Base-by-base conservation (phyloP, 176 grass and related monocot genomes). In the Hyparrhenia diplandra region DNA sequence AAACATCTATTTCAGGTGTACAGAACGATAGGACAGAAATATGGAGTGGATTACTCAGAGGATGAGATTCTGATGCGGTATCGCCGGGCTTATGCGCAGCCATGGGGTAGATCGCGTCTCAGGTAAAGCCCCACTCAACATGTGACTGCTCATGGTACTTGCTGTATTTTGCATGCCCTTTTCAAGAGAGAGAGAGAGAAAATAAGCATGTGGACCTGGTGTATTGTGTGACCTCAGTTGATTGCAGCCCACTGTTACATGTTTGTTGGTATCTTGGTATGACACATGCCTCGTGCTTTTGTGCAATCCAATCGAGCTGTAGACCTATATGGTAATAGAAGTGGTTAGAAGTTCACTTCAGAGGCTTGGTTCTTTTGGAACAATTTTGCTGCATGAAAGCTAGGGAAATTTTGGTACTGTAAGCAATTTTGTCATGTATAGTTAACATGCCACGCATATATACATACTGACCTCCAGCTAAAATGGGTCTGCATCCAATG, bases 71-170 rank as follows among this genome's bases (percentile, higher is more conserved):
- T 99, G 74, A 80, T 58, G 71, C 81, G 93, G 39, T 99, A 99
- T 75, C 67, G 93, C 0, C 46, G 77, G 83, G 90, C 90, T 0
- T 95, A 99, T 68, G 76, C 88, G 30, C 90, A 93, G 30, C 96
- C 96, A 21, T 99, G 96, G 96, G 96, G 88, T 34, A 87, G 83
- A 93, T 99, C 96, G 30, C 77, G 93, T 5, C 77, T 99, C 61
- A 99, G 96, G 96, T 99, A 71, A 58, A 58, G n/a, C n/a, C 40
- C 1, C 47, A 54, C 49, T 68, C 59, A 37, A 31, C 39, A 67
- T 62, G 66, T 76, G 6, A 17, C 8, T 73, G 47, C 9, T 78
- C 12, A 57, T 85, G 20, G 21, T n/a, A 23, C n/a, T 57, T 75
- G 9, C 60, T 69, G 21, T 58, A 13, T 70, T 37, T 54, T 40